Base-by-base conservation (phyloP, 352 stramenopile genomes). In the Phytophthora syringae region DNA sequence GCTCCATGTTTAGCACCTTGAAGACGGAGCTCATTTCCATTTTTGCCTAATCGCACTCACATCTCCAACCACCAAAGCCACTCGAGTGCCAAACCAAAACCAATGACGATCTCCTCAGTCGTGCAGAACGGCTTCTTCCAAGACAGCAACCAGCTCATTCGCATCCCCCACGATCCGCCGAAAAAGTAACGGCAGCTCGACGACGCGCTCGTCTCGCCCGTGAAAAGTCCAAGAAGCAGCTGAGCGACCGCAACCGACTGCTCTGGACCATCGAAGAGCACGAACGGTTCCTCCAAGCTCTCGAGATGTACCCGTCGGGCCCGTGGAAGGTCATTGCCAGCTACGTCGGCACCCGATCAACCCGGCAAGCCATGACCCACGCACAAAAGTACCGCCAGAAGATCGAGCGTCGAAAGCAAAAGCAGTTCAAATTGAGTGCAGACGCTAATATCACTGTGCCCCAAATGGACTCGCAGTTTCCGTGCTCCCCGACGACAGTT, bases 281-380 rank as follows among this genome's bases (percentile, higher is more conserved):
- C 58, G 67, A 77, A n/a, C 70, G 73, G 0, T 81, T 81, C 62
- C 73, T 81, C n/a, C 57, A 81, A 52, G 73, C 66, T 13, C 50
- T 81, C 37, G 66, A 77, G 40, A 55, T 70, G 58, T 82, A 72
- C 50, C 74, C 74, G 2, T 75, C 67, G 4, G 74, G 74, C 5
- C 74, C 74, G 24, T 82, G 74, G 74, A 74, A 78, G n/a, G 21
- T 74, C 34, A 75, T 82, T 27, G 70, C 70, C 42, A 67, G 63
- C 20, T 37, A 72, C 20, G 69, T 82, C 6, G 73, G 65, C 21
- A 81, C 70, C 11, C 65, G 67, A 0, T 79, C 60, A 21, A 77
- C 70, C 10, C 67, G 69, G 11, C 69, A 81, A 64, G 70, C 69
- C 3, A 80, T 77, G 70, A 78, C n/a, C n/a, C n/a, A n/a, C n/a